Evolutionary conservation across 257 asterid species (phyloP).

Genomic region (Ballota nigra): DNA sequence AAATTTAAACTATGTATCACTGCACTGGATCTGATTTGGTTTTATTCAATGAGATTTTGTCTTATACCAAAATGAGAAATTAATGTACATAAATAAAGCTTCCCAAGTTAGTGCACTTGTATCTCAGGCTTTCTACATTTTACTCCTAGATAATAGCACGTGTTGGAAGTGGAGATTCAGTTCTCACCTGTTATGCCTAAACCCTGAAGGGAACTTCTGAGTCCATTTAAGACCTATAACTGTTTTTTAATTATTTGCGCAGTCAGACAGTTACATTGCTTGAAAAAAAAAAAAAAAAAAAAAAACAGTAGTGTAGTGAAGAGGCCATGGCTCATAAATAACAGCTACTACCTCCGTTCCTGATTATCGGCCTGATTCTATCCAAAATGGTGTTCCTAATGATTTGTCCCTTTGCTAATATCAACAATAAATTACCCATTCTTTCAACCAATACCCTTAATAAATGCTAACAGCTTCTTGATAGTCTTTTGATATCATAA

Average conservation of each 20-base stretch:
- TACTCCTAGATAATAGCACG: not conserved
- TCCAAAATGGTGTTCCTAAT: too few relatives aligned
- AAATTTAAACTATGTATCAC: not conserved
- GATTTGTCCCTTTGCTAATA: too few relatives aligned
- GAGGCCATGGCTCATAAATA: not conserved
- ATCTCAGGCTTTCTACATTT: not conserved
- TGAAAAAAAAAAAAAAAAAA: not conserved
- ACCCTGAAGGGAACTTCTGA: not conserved
- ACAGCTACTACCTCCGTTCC: not conserved
- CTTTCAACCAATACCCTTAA: too few relatives aligned
- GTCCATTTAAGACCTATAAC: constrained; percentile 8
- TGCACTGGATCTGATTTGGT: constrained; percentile 2
- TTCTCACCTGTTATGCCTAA: not conserved
- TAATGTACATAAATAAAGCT: not conserved
- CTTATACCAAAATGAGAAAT: not conserved
- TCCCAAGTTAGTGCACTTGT: not conserved
- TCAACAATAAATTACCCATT: too few relatives aligned
- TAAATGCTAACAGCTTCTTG: too few relatives aligned
- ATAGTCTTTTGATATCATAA: too few relatives aligned
- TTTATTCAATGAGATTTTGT: not conserved
- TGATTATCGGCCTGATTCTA: too few relatives aligned
- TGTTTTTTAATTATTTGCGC: not conserved
- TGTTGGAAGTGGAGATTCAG: not conserved
- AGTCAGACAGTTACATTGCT: too few relatives aligned
- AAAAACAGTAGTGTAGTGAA: not conserved